Evolutionary conservation across 176 grass and related monocot species (phyloP).

Genomic region (Rhipidocladum racemiflorum): DNA sequence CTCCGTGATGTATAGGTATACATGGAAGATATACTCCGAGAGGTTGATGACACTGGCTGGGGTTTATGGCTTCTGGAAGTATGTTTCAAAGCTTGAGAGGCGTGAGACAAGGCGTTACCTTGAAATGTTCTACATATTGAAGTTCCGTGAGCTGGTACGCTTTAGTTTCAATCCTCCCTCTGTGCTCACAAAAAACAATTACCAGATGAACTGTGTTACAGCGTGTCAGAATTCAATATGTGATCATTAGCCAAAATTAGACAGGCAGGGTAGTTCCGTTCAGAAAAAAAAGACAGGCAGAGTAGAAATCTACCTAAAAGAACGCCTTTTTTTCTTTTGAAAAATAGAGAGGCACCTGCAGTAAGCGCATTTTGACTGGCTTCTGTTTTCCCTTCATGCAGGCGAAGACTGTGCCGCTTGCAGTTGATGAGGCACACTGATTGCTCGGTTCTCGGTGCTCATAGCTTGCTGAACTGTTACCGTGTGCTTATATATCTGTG

Average conservation of each 20-base stretch:
- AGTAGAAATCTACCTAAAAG: neutral
- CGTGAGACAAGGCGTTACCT: constrained; percentile 78
- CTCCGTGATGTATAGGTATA: constrained; percentile 54
- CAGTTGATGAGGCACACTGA: constrained; percentile 49
- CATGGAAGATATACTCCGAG: constrained; percentile 96
- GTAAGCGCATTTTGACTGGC: neutral
- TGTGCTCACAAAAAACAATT: neutral
- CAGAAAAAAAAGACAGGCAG: too few relatives aligned
- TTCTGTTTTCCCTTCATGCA: constrained; percentile 16
- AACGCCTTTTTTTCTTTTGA: neutral
- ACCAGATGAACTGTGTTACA: neutral
- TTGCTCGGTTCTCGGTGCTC: neutral
- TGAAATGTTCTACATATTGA: constrained; percentile 96
- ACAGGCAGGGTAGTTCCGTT: neutral
- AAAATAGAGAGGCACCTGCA: neutral
- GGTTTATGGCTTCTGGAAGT: constrained; percentile 96
- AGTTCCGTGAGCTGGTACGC: constrained; percentile 77
- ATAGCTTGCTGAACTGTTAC: neutral
- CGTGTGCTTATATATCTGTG: neutral
- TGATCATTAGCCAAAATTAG: neutral
- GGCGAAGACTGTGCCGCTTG: constrained; percentile 79
- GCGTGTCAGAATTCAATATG: constrained; percentile 1
- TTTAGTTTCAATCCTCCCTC: neutral
- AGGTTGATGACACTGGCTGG: constrained; percentile 92
- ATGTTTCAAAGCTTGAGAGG: constrained; percentile 92